A percentile compares a stretch with the other conserved stretches of the same genome.
These are phyloP conservation scores for Apiospora aurea DNA, from an alignment of 2,329 filamentous ascomycete genomes.

Conservation along the genomic window DNA sequence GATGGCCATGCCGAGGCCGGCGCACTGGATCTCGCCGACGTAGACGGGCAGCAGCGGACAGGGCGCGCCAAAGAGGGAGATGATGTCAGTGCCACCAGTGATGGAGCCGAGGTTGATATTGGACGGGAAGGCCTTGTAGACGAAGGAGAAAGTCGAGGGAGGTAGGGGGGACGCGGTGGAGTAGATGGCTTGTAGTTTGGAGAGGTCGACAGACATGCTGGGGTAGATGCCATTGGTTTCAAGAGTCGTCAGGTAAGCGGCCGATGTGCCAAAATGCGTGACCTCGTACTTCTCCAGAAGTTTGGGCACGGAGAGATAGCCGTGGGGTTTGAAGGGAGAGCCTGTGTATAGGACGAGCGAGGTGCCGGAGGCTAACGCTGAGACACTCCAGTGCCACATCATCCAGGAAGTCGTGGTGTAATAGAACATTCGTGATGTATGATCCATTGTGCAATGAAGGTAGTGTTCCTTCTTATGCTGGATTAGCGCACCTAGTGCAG, in stretches of 20 bases:
- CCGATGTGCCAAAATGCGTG: constrained; percentile 93
- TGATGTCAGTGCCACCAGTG: constrained; percentile 95
- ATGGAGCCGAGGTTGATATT: constrained; percentile 90
- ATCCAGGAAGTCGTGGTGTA: constrained; percentile 98
- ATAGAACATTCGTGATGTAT: constrained; percentile 81
- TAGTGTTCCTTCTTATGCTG: constrained; percentile 98
- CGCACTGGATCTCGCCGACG: constrained; percentile 78
- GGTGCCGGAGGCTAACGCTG: constrained; percentile 81
- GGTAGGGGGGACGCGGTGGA: constrained; percentile 92
- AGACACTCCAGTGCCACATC: constrained; percentile 99
- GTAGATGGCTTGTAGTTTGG: constrained; percentile 82
- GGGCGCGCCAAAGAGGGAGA: constrained; percentile 90
- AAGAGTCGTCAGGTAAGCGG: constrained; percentile 89
- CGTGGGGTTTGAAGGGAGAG: constrained; percentile 83
- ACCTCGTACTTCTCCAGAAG: constrained; percentile 83
- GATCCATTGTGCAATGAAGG: constrained; percentile 81
- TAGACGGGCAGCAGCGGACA: constrained; percentile 78
- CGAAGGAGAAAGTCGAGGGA: constrained; percentile 89
- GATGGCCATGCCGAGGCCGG: constrained; percentile 82
- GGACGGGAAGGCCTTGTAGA: constrained; percentile 82
- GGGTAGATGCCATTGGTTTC: constrained; percentile 79
- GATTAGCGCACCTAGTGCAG: constrained; percentile 84
- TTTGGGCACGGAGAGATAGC: constrained; percentile 81
- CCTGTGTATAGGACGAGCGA: constrained; percentile 91
- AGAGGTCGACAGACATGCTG: constrained; percentile 61